Evolutionary conservation across 306 rosid species (phyloP), one percentile per base, ranked within the genome.

Genomic region (Begonia fuchsioides): DNA sequence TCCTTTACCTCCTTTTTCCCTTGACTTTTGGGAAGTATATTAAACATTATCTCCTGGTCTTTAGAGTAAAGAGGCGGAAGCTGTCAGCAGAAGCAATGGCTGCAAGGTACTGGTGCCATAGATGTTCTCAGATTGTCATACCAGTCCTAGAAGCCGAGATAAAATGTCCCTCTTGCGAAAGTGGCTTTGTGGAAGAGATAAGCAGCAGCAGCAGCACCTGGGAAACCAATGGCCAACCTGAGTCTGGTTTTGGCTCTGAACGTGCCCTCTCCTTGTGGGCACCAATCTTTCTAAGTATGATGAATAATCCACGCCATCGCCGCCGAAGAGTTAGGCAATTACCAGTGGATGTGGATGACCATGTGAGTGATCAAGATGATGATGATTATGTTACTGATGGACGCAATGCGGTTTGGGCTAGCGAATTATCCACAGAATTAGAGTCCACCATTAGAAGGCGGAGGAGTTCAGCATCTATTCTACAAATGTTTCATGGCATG

Each of bases 201-300:
- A 51, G 55, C 47, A 56, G 50, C 49, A n/a, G n/a, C n/a, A 58
- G 52, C 39, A 10, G 41, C 17, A 10, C 58, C 11, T 16, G 57
- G 12, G 78, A 67, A 38, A 26, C 35, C 35, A 15, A 45, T 54
- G 63, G 38, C 9, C 54, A 68, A 10, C 47, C 71, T 0, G 78
- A 79, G 26, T 44, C 78, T 8, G 78, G 74, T 44, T 63, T 70
- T n/a, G 79, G 77, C 16, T 47, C 81, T 12, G 81, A 73, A 32
- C 68, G 73, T 16, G 75, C 92, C 49, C 80, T 78, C 44, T 77
- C 86, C 32, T 79, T 75, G 12, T 80, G 90, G 86, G 94, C 92
- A 1, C 94, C 92, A 1, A 77, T 84, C 56, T 68, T 84, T 65
- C 71, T 75, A 7, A 92, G 86, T 40, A 80, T 80, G 92, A 77